Evolutionary conservation across 495 filamentous ascomycete genomes (phyloP).

Genomic region (Cryomyces minteri): DNA sequence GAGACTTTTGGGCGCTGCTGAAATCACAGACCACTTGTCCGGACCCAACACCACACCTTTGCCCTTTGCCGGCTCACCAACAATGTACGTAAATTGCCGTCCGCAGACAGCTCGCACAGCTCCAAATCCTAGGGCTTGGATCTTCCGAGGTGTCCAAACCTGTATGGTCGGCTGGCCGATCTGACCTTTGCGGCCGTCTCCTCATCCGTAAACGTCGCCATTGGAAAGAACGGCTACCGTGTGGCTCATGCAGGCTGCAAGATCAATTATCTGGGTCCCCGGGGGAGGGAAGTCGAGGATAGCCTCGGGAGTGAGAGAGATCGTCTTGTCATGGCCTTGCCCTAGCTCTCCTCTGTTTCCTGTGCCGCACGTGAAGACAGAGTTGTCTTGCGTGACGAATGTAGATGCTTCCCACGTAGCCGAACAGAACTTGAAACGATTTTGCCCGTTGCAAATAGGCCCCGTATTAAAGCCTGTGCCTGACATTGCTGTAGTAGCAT

Average conservation of each 20-base stretch:
- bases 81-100: constrained; percentile 60
- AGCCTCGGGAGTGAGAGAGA: constrained; percentile 7
- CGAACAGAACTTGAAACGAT: constrained; percentile 24
- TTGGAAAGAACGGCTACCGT: constrained; percentile 51
- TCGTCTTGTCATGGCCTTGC: constrained; percentile 23
- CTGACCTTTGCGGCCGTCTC: constrained; percentile 67
- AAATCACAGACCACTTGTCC: constrained; percentile 47
- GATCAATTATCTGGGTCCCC: constrained; percentile 28
- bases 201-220: constrained; percentile 79
- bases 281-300: constrained; percentile 44
- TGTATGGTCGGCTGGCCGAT: constrained; percentile 34
- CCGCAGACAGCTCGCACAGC: constrained; percentile 52
- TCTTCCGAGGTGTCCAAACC: constrained; percentile 36
- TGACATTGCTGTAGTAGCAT: neutral
- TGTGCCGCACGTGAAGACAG: constrained; percentile 42
- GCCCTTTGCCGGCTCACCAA: constrained; percentile 32
- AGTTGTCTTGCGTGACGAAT: constrained; percentile 27
- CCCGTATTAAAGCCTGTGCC: neutral
- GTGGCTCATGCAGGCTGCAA: constrained; percentile 64
- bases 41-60: constrained; percentile 38
- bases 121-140: constrained; percentile 34
- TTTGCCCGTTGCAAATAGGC: neutral
- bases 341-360: constrained; percentile 59
- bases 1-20: constrained; percentile 17
- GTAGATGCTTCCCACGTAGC: constrained; percentile 64